Percentiles rank a stretch among this genome's conserved stretches.
These are phyloP conservation scores for Zasmidium angulare DNA, from an alignment of 2,329 filamentous ascomycete species.

Conservation along the genomic window DNA sequence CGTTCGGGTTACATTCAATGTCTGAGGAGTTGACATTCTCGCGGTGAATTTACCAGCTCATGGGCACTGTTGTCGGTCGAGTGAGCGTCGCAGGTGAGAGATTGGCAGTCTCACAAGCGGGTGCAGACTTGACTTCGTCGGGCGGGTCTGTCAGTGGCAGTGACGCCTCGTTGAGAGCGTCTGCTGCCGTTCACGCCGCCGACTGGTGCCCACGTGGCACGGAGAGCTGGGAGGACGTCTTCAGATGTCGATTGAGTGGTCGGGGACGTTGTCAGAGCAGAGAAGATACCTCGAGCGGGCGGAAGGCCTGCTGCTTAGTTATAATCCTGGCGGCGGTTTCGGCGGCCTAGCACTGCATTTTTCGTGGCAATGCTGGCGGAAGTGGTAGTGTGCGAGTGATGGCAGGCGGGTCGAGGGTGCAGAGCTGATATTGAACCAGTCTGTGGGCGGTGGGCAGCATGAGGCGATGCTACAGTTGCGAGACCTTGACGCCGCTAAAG, in stretches of 20 bases:
- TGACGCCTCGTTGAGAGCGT: neutral
- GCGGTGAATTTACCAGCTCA: conserved; percentile 1
- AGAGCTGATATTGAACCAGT: neutral
- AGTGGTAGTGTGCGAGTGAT: neutral
- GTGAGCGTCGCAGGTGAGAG: neutral
- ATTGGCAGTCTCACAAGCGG: neutral
- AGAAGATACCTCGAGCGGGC: neutral
- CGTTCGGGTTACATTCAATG: conserved; percentile 28
- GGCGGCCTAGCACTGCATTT: neutral
- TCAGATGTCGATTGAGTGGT: neutral
- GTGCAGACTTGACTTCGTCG: neutral
- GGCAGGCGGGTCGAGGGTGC: neutral
- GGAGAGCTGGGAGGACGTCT: neutral
- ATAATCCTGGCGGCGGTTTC: neutral
- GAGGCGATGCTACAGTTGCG: neutral
- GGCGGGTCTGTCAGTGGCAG: neutral
- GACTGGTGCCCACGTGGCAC: neutral
- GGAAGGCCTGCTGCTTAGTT: neutral
- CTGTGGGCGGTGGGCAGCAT: neutral
- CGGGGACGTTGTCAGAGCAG: neutral
- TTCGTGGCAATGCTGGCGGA: neutral
- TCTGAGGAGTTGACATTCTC: conserved; percentile 34
- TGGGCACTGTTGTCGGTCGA: conserved; percentile 2
- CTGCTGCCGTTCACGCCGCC: neutral
- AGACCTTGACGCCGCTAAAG: neutral